Base-by-base conservation (phyloP, 2,329 filamentous ascomycete genomes). In the Pseudocercospora crystallina region DNA sequence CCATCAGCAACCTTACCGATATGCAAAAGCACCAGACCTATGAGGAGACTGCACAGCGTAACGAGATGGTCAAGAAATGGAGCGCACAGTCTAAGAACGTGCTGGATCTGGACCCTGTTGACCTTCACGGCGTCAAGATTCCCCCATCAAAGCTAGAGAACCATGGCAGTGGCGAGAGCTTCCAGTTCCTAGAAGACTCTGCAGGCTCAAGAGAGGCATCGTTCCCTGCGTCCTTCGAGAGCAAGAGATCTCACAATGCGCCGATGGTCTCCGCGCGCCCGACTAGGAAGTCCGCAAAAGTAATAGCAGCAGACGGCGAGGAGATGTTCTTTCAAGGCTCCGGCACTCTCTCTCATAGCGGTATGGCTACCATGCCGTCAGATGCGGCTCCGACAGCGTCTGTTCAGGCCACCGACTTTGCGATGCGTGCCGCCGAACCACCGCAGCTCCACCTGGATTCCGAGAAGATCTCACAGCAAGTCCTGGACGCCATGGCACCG, bases 151-250 rank as follows among this genome's bases (percentile, higher is more conserved):
- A 71, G 71, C 60, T 76, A 55, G 62, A 73, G 43, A 75, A 79
- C 32, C 79, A 81, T 59, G 76, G 82, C 58, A 84, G 81, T 17
- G 75, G 77, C 5, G 82, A 84, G 55, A 84, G 81, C 63, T 84
- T 84, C 58, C 72, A 76, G 15, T 83, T 84, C 77, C 83, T 85
- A 56, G 83, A 80, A 34, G 78, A 79, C n/a, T 82, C 81, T 8
- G 79, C 79, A 1, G 79, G 80, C 52, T 84, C 81, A 5, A 73
- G 79, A 45, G 74, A 73, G 5, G 74, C 75, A 47, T 83, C 80
- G 3, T 69, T 79, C 31, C 76, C 75, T 14, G 76, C 73, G 26
- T 82, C 80, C 0, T 76, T 78, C 35, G 72, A 63, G 11, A 65
- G 60, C 50, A 54, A 54, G 17, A 36, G 45, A 15, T 65, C 65